Evolutionary conservation across 306 rosid genomes (phyloP), one percentile per base, ranked within the genome.

Genomic region (Mimosa pudica): DNA sequence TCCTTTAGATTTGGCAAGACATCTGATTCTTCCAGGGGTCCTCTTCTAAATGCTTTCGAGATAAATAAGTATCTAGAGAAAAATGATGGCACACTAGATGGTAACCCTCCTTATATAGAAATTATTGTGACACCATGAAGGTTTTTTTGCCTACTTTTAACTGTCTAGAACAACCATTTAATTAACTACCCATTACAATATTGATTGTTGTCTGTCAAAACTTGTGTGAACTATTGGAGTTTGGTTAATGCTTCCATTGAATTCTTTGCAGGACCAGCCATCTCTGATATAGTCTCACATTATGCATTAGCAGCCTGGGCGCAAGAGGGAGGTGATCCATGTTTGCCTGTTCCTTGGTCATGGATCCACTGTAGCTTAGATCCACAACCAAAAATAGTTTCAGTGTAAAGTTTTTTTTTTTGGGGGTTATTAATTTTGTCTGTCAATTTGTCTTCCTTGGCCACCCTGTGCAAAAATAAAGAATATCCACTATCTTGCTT

Each of bases 301-400:
- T 90, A 89, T 85, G 79, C 96, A 7, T 62, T 2, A 18, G 82
- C 77, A 76, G 88, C 86, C 71, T 93, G 96, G 98, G 91, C 88
- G 11, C 87, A 82, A 63, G 64, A 95, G 87, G 97, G 97, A 6
- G 99, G 99, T 66, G 99, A 95, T 61, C 97, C 99, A n/a, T 95
- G 98, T 86, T 74, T 89, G 55, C 99, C 99, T 74, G 98, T 87
- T 82, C 90, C 99, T 36, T 95, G 99, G 99, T 90, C 99, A 48
- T 95, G 99, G 98, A 82, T 93, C 86, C 92, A 69, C 18, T 95
- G 99, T 77, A 91, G 84, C 90, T 80, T 93, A 41, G 94, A 93
- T 85, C 85, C 80, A 63, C 97, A 74, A 47, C 98, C 98, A 83
- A 90, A 87, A 84, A 85, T 95, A 83, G 83, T 87, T 90, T 86